Percentiles rank a stretch among this genome's conserved stretches.
These are phyloP conservation scores for Nevesoporus exiguus DNA, from an alignment of 768 basidiomycete genomes.

Conservation along the genomic window DNA sequence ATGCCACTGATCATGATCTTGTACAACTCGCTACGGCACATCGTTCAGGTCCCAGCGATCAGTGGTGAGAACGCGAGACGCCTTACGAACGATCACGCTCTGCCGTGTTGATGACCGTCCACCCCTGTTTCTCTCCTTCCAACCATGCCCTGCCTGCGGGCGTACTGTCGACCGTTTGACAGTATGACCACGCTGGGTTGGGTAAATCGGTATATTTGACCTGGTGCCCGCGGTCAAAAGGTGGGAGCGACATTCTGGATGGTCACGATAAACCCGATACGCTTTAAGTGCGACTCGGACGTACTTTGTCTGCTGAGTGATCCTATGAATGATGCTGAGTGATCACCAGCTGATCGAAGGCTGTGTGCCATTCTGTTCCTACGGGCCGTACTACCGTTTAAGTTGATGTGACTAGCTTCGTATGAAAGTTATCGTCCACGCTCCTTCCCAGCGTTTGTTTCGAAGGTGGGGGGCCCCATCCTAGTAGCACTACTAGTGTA, in stretches of 20 bases:
- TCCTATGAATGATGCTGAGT: background rate
- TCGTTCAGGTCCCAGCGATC: background rate
- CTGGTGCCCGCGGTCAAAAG: slow-evolving; percentile 19
- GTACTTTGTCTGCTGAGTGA: background rate
- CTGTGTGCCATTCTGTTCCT: background rate
- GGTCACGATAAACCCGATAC: background rate
- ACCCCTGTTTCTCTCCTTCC: slow-evolving; percentile 35
- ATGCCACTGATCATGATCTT: slow-evolving; percentile 37
- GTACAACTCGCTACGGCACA: slow-evolving; percentile 26
- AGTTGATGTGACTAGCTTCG: too few relatives aligned
- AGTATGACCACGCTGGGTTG: slow-evolving; percentile 32
- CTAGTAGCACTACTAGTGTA: too few relatives aligned
- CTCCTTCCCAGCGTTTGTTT: too few relatives aligned
- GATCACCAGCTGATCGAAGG: background rate
- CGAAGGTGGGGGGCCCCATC: too few relatives aligned
- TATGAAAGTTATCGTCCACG: too few relatives aligned
- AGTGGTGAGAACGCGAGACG: background rate
- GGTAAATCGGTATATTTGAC: slow-evolving; percentile 30
- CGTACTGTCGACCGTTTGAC: slow-evolving; percentile 29
- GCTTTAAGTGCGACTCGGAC: too few relatives aligned
- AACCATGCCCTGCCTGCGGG: slow-evolving; percentile 32
- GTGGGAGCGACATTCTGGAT: slow-evolving; percentile 28
- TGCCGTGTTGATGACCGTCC: slow-evolving; percentile 32
- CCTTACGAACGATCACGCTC: slow-evolving; percentile 28
- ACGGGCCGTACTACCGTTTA: too few relatives aligned